These are phyloP conservation scores for Trichoderma sp. DNA, from an alignment of 2,329 filamentous ascomycete genomes.

Conservation along the genomic window DNA sequence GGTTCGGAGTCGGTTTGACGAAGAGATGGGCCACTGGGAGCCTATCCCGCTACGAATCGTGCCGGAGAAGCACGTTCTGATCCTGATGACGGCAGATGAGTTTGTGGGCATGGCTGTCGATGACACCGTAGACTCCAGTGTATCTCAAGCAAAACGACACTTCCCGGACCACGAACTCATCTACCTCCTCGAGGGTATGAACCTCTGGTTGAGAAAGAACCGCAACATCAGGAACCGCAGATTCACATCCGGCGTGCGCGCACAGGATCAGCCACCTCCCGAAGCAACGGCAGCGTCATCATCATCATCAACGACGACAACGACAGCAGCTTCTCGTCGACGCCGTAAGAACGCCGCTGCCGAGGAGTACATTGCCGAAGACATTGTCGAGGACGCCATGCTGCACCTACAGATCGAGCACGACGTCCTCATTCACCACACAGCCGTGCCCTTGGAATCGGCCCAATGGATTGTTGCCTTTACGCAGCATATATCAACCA, in stretches of 20 bases:
- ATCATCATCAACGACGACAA: slow-evolving; percentile 19
- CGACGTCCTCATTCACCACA: slow-evolving; percentile 70
- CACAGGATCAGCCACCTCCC: slow-evolving; percentile 38
- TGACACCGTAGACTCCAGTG: slow-evolving; percentile 60
- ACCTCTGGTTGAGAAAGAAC: slow-evolving; percentile 68
- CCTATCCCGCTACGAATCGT: slow-evolving; percentile 56
- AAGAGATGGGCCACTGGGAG: slow-evolving; percentile 64
- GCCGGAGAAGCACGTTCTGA: slow-evolving; percentile 63
- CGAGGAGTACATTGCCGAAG: slow-evolving; percentile 63
- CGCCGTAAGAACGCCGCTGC: slow-evolving; percentile 45
- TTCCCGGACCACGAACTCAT: slow-evolving; percentile 60
- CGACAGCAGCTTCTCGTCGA: slow-evolving; percentile 34
- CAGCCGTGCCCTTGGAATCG: slow-evolving; percentile 60
- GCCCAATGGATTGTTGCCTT: slow-evolving; percentile 73
- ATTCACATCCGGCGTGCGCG: slow-evolving; percentile 66
- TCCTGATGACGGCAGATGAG: slow-evolving; percentile 63
- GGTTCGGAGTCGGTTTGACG: slow-evolving; percentile 63
- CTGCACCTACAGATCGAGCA: slow-evolving; percentile 70
- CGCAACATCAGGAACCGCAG: slow-evolving; percentile 66
- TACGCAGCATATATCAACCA: slow-evolving; percentile 76
- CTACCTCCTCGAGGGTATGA: slow-evolving; percentile 73
- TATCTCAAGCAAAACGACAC: slow-evolving; percentile 55
- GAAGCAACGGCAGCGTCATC: slow-evolving; percentile 26
- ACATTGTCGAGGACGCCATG: slow-evolving; percentile 69
- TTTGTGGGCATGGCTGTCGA: slow-evolving; percentile 63